Evolutionary conservation across 1,284 basidiomycete genomes (phyloP).

Genomic region (Coniferiporia sulphurascens): DNA sequence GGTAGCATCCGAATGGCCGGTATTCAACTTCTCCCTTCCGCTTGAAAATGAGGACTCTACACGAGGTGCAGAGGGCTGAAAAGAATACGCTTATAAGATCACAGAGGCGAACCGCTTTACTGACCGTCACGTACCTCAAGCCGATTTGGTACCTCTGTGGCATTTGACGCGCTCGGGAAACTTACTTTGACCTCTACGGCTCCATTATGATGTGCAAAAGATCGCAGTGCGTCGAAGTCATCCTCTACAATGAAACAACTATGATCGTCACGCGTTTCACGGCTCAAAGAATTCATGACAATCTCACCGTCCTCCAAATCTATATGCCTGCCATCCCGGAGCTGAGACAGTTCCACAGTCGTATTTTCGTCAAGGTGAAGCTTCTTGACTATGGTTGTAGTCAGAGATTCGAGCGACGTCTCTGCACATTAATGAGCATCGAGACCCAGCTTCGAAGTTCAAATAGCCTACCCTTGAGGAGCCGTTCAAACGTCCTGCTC

Average conservation of each 20-base stretch:
- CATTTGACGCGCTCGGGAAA: slow-evolving; percentile 17
- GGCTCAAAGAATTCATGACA: neutral
- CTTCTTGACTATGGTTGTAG: slow-evolving; percentile 54
- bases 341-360: slow-evolving; percentile 47
- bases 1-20: neutral
- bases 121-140: neutral
- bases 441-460: slow-evolving; percentile 1
- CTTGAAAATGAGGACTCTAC: neutral
- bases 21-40: neutral
- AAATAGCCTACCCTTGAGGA: slow-evolving; percentile 52
- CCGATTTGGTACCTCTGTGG: neutral
- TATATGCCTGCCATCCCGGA: slow-evolving; percentile 48
- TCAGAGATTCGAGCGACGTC: slow-evolving; percentile 50
- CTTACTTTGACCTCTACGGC: slow-evolving; percentile 38
- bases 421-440: slow-evolving; percentile 35
- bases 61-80: neutral
- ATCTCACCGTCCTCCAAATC: slow-evolving; percentile 68
- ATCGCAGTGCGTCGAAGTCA: slow-evolving; percentile 68
- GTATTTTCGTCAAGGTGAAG: slow-evolving; percentile 41
- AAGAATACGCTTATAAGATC: neutral
- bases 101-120: neutral
- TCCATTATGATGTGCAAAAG: slow-evolving; percentile 34
- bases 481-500: slow-evolving; percentile 51
- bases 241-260: slow-evolving; percentile 45
- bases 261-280: neutral